phyloP scores from a whole-genome alignment of 2,329 filamentous ascomycete species.

The Fusarium sp. region DNA sequence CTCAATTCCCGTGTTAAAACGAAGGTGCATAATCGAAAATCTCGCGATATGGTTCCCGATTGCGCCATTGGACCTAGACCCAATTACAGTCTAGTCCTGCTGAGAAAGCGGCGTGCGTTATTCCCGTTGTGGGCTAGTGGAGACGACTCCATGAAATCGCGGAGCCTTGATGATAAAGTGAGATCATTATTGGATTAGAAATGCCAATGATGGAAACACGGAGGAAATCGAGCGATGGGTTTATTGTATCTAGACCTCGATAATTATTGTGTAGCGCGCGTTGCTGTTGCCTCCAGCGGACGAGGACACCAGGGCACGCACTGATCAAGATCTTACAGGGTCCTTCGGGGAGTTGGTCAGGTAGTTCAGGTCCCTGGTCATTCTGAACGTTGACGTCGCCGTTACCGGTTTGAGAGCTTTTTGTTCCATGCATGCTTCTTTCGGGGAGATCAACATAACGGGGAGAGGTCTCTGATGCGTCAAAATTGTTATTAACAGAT shows the following conservation, averaged over 20 bases:
- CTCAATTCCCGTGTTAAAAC: neutral
- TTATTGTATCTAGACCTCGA: neutral
- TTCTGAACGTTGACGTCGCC: neutral
- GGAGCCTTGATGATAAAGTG: constrained; percentile 19
- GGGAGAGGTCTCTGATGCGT: neutral
- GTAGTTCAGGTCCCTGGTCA: constrained; percentile 1
- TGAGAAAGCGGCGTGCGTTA: constrained; percentile 28
- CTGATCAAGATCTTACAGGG: constrained; percentile 4
- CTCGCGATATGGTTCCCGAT: constrained; percentile 41
- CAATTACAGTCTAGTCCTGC: neutral
- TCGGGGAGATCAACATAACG: constrained; percentile 24
- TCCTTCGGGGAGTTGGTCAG: constrained; percentile 33
- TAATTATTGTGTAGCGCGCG: constrained; percentile 4
- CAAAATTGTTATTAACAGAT: neutral
- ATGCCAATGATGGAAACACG: constrained; percentile 15
- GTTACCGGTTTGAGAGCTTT: constrained; percentile 6
- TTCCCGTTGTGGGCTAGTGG: constrained; percentile 24
- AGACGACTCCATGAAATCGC: constrained; percentile 12
- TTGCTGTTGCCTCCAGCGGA: neutral
- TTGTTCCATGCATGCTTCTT: constrained; percentile 29
- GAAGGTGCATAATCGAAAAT: no score
- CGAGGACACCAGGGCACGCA: no score
- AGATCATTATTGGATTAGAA: constrained; percentile 32
- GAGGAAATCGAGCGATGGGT: neutral
- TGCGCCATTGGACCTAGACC: constrained; percentile 43